phyloP scores from a whole-genome alignment of 1,139 yeast genomes.

The Hyphopichia khmerensis region DNA sequence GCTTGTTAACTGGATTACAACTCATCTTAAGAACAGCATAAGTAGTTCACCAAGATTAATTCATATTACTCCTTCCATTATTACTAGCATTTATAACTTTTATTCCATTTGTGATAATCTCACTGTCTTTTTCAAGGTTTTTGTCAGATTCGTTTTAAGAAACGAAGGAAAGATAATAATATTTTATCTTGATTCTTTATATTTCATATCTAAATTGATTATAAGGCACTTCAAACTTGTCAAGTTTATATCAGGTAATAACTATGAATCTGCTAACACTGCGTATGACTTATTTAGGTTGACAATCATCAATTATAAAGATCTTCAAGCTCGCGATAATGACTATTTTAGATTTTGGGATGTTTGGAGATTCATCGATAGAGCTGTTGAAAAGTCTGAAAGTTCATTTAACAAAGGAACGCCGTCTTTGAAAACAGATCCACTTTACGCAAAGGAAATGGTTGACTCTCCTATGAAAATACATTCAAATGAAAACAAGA shows the following conservation, averaged over 20 bases:
- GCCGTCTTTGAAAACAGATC: background rate
- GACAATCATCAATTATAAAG: conserved; percentile 34
- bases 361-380: conserved; percentile 39
- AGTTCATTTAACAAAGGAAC: background rate
- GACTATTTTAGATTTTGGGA: conserved; percentile 31
- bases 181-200: conserved; percentile 40
- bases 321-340: conserved; percentile 31
- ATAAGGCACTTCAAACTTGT: conserved; percentile 39
- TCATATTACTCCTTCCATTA: conserved; percentile 33
- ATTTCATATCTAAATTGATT: conserved; percentile 33
- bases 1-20: conserved; percentile 43
- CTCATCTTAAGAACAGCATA: conserved; percentile 32
- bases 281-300: conserved; percentile 38
- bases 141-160: conserved; percentile 36
- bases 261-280: conserved; percentile 24
- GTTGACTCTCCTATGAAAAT: conserved; percentile 39
- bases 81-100: conserved; percentile 33
- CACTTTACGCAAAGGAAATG: conserved; percentile 21
- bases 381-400: conserved; percentile 23
- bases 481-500: conserved; percentile 16
- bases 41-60: conserved; percentile 34
- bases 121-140: conserved; percentile 40
- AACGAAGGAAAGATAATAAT: conserved; percentile 46
- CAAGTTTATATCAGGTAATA: conserved; percentile 30
- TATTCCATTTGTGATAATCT: conserved; percentile 34